Evolutionary conservation across 78 protist species (phyloP).

Genomic region (Fonticula alba): DNA sequence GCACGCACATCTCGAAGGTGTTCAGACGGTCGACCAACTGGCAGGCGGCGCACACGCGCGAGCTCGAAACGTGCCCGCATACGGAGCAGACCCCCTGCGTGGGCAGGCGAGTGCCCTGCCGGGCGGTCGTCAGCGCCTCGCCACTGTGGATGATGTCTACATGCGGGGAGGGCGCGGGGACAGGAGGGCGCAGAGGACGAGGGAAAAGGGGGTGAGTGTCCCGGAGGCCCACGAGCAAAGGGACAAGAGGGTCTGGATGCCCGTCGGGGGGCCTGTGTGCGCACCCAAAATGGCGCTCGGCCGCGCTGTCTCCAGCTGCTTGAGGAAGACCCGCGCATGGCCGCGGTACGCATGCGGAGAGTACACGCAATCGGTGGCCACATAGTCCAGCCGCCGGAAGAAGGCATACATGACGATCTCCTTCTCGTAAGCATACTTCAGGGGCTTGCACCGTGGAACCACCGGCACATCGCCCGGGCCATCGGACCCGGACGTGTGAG

Average conservation of each 20-base stretch:
- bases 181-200: too few species aligned
- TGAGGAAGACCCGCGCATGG: constrained; percentile 49
- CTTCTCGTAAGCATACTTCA: constrained; percentile 67
- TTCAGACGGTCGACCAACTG: constrained; percentile 49
- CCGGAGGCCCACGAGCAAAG: neutral
- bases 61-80: constrained; percentile 44
- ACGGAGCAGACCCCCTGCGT: constrained; percentile 12
- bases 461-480: neutral
- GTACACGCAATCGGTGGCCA: constrained; percentile 62
- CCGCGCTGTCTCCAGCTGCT: constrained; percentile 41
- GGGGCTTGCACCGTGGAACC: constrained; percentile 64
- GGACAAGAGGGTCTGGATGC: constrained; percentile 7
- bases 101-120: neutral
- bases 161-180: too few species aligned
- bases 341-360: constrained; percentile 66
- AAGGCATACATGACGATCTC: constrained; percentile 78
- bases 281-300: constrained; percentile 36
- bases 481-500: constrained; percentile 14
- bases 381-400: constrained; percentile 56
- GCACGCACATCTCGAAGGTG: too few species aligned
- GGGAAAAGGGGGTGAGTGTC: neutral
- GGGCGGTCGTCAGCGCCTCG: constrained; percentile 4
- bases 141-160: constrained; percentile 1
- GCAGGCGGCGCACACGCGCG: constrained; percentile 55
- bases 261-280: constrained; percentile 9